Percentiles rank a stretch among this genome's conserved stretches.
Conservation (phyloP, 2,329 filamentous ascomycete genomes). For the Xylaria sp. region DNA sequence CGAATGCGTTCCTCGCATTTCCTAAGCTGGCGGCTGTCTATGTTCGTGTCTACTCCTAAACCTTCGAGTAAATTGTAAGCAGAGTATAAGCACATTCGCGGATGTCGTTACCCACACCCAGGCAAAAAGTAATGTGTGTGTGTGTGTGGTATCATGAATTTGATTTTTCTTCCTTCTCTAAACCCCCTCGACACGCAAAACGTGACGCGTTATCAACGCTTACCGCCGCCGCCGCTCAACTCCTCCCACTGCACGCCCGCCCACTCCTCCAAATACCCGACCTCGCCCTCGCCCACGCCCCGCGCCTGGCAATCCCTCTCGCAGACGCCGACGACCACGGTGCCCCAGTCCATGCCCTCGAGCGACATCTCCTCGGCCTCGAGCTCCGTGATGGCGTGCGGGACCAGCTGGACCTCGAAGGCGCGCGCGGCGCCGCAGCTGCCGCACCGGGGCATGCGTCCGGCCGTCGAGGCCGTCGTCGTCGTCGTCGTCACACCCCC, state of each 20-base stretch:
- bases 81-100: no score
- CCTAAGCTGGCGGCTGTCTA: background rate
- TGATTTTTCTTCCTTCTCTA: background rate
- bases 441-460: slow-evolving; percentile 68
- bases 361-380: slow-evolving; percentile 73
- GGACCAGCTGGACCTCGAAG: slow-evolving; percentile 92
- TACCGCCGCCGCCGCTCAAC: slow-evolving; percentile 35
- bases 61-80: no score
- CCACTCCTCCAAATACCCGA: slow-evolving; percentile 92
- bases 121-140: no score
- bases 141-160: background rate
- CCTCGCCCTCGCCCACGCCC: slow-evolving; percentile 61
- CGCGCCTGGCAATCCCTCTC: slow-evolving; percentile 72
- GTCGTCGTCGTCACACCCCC: slow-evolving; percentile 9
- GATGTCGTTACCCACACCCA: no score
- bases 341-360: slow-evolving; percentile 98
- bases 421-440: slow-evolving; percentile 75
- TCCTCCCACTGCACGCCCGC: slow-evolving; percentile 99
- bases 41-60: background rate
- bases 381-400: slow-evolving; percentile 85
- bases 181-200: background rate
- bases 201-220: background rate
- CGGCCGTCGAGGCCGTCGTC: slow-evolving; percentile 23
- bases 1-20: background rate
- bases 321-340: slow-evolving; percentile 85